Conservation (phyloP, 192 early-diverging fungal species). For the Funneliformis mosseae region DNA sequence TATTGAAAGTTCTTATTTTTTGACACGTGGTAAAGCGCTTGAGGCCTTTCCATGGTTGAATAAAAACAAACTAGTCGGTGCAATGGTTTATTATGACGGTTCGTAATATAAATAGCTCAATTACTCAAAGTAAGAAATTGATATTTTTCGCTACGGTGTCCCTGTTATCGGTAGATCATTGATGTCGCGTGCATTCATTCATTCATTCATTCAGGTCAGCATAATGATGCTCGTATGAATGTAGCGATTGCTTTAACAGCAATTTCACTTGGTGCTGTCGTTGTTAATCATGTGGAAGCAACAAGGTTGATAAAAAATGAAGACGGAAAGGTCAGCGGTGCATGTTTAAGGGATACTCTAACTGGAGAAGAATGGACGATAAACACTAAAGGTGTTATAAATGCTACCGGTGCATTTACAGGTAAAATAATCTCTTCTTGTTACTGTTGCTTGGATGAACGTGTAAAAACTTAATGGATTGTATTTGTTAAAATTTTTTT, state of each 20-base stretch:
- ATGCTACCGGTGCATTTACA: conserved; percentile 82
- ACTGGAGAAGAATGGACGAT: conserved; percentile 88
- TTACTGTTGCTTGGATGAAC: neutral
- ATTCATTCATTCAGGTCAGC: conserved; percentile 64
- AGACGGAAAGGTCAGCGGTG: conserved; percentile 70
- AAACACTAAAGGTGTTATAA: conserved; percentile 91
- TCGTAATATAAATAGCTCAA: neutral
- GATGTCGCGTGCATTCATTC: neutral
- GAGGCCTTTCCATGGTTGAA: conserved; percentile 97
- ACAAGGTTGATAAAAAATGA: conserved; percentile 75
- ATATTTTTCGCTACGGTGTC: conserved; percentile 11
- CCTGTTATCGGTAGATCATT: conserved; percentile 9
- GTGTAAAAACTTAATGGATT: neutral
- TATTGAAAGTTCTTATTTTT: conserved; percentile 79
- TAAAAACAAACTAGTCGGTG: conserved; percentile 84
- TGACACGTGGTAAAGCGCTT: conserved; percentile 82
- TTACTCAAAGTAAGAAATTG: neutral
- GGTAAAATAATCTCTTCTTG: conserved; percentile 27
- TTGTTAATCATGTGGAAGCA: conserved; percentile 94
- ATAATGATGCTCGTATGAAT: conserved; percentile 98
- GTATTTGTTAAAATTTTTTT: neutral
- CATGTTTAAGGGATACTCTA: conserved; percentile 77
- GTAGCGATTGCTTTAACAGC: conserved; percentile 91
- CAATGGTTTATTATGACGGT: conserved; percentile 96
- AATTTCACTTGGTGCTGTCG: conserved; percentile 83